Evolutionary conservation across 352 stramenopile genomes (phyloP), one percentile per base, ranked within the genome.

Genomic region (Phytophthora fragariae): DNA sequence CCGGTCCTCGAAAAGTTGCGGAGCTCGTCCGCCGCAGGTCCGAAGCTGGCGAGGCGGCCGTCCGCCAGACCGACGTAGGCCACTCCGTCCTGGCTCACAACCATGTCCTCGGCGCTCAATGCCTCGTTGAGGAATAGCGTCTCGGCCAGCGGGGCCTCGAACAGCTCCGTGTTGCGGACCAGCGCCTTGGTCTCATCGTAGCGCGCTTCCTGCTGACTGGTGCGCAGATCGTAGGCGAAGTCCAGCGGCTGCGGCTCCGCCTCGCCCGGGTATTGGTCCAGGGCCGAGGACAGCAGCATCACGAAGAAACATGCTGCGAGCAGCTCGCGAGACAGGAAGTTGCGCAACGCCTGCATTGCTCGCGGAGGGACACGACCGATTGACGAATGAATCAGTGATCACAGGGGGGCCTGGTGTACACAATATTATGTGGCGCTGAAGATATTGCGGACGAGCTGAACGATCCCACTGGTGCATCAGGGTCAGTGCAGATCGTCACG

Each of bases 1-100:
- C 85, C 85, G 10, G 81, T 91, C 24, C 83, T 71, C 9, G 82
- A 76, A 46, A 91, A 88, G 29, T 87, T 79, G 33, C 73, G 78
- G 29, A 91, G 69, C 59, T 75, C 54, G 50, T 84, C 31, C 0
- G 72, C 75, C 27, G 64, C 54, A 12, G 58, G 33, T 46, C 44
- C 50, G 29, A 92, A 85, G 47, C 71, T 84, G 17, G 80, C 81
- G 41, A 92, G 72, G 62, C 85, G 85, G 24, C 85, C 85, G 64
- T 92, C 85, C 2, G 68, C 61, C 49, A 92, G 62, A 24, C 83
- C 83, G 27, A 86, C 73, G 65, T 83, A 90, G 7, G 73, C 80
- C 12, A 82, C 60, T 33, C 74, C 75, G 57, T 92, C 83, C 10
- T 81, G 66, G 33, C 78, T 81, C 19, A 91, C 67, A 37, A 74